Evolutionary conservation across 345 rosid genomes (phyloP), one percentile per base, ranked within the genome.

Genomic region (Excoecaria cochinchinensis): DNA sequence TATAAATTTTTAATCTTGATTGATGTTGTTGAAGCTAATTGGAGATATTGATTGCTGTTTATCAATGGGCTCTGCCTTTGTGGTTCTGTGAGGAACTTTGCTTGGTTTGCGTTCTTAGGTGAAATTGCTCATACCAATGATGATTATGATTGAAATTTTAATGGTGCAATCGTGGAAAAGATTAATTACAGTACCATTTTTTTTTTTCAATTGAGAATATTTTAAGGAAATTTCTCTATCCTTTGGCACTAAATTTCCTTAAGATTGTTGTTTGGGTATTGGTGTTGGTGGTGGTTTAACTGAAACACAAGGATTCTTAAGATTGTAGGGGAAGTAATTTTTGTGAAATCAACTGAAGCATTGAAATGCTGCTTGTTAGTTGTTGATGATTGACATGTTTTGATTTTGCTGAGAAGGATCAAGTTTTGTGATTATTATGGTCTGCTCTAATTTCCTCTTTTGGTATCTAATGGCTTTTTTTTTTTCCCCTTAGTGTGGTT

Each of bases 401-500:
- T 38, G 1, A 6, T 19, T 44, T 31, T 42, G 6, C 9, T 57
- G 1, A 16, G 22, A 15, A 44, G 19, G 22, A 42, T 13, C 15
- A 13, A 19, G 39, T 19, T 3, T 14, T 21, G 13, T 60, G 60
- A 25, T 63, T 52, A 31, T 39, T 57, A 57, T 47, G 17, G 19
- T 22, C 57, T 31, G 55, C 56, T 55, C 12, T 19, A 8, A 56
- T 72, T 6, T 24, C 51, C 55, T 58, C 11, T 39, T 62, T 46
- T 22, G 24, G 47, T 74, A 61, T 53, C 80, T 85, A 53, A 77
- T 79, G 48, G 72, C 8, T 76, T 78, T 74, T 61, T 79, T 72
- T 19, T 78, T 51, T 31, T 38, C 83, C 57, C 83, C 46, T 81
- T 81, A 95, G 99, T 87, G 98, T 89, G 85, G 98, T 95, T 75